Evolutionary conservation across 768 basidiomycete species (phyloP).

Genomic region (Kwoniella botswanensis): DNA sequence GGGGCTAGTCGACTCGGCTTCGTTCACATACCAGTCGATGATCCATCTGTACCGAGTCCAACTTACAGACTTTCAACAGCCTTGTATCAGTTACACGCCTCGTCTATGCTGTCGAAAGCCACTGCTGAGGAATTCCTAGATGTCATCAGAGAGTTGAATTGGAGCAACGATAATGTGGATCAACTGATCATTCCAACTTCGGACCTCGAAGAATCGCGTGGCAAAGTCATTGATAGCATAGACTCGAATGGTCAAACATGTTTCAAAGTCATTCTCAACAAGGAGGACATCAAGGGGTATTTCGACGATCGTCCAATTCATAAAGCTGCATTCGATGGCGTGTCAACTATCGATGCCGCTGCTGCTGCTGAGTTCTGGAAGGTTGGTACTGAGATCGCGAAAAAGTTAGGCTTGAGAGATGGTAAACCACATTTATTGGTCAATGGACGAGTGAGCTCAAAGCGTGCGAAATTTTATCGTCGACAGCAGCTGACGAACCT

Average conservation of each 20-base stretch:
- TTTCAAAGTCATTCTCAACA: background rate
- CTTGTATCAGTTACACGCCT: slow-evolving; percentile 45
- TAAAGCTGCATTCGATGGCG: slow-evolving; percentile 31
- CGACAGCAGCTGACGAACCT: slow-evolving; percentile 3
- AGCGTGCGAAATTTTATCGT: too few species aligned
- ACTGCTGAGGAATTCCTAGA: slow-evolving; percentile 39
- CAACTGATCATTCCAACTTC: slow-evolving; percentile 2
- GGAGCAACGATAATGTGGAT: slow-evolving; percentile 28
- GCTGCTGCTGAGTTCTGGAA: slow-evolving; percentile 53
- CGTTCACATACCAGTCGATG: slow-evolving; percentile 69
- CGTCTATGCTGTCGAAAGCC: slow-evolving; percentile 30
- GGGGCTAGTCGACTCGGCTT: slow-evolving; percentile 67
- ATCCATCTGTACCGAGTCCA: slow-evolving; percentile 53
- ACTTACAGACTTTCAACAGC: slow-evolving; percentile 59
- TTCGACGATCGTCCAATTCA: slow-evolving; percentile 29
- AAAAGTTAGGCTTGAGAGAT: slow-evolving; percentile 67
- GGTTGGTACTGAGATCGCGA: slow-evolving; percentile 57
- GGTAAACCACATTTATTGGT: slow-evolving; percentile 71
- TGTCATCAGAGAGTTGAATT: slow-evolving; percentile 45
- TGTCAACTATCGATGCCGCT: slow-evolving; percentile 30
- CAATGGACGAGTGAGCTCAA: slow-evolving; percentile 87
- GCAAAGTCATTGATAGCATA: background rate
- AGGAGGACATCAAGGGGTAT: slow-evolving; percentile 7
- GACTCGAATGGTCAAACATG: slow-evolving; percentile 3
- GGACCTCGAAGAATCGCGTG: background rate